These are phyloP conservation scores for Haplosporangium sp. DNA, from an alignment of 371 early-diverging fungal species.

Conservation along the genomic window DNA sequence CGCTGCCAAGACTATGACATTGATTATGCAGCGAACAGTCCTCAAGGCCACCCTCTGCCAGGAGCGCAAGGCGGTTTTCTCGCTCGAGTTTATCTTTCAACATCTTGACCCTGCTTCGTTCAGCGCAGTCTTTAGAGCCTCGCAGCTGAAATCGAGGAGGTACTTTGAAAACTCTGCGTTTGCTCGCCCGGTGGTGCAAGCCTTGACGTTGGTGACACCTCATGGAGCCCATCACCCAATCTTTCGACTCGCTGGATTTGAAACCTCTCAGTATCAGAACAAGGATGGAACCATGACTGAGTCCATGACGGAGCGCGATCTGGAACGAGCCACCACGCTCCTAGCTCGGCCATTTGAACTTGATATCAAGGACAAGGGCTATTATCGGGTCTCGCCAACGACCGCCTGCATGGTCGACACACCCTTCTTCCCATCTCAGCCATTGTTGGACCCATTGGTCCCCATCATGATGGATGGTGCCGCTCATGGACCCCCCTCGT, in stretches of 20 bases:
- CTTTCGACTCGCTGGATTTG: constrained; percentile 46
- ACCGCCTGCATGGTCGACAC: constrained; percentile 52
- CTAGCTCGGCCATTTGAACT: constrained; percentile 47
- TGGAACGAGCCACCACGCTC: constrained; percentile 44
- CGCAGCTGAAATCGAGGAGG: constrained; percentile 49
- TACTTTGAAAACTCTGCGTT: constrained; percentile 54
- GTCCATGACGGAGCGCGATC: constrained; percentile 39
- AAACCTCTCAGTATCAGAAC: constrained; percentile 8
- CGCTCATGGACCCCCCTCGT: constrained; percentile 39
- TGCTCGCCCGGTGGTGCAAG: constrained; percentile 48
- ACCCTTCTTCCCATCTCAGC: constrained; percentile 54
- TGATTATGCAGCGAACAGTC: constrained; percentile 43
- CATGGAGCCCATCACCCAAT: constrained; percentile 47
- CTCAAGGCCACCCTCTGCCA: constrained; percentile 54
- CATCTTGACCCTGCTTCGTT: constrained; percentile 50
- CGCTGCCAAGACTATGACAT: constrained; percentile 43
- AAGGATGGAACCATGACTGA: constrained; percentile 2
- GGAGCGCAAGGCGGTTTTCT: constrained; percentile 54
- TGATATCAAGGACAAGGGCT: constrained; percentile 52
- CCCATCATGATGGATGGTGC: constrained; percentile 45
- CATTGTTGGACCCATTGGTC: constrained; percentile 45
- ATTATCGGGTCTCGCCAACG: constrained; percentile 48
- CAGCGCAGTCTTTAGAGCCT: constrained; percentile 46
- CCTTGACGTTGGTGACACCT: constrained; percentile 48
- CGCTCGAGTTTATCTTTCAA: constrained; percentile 55